Conservation (phyloP, 352 stramenopile species). For the Pythium sp. region DNA sequence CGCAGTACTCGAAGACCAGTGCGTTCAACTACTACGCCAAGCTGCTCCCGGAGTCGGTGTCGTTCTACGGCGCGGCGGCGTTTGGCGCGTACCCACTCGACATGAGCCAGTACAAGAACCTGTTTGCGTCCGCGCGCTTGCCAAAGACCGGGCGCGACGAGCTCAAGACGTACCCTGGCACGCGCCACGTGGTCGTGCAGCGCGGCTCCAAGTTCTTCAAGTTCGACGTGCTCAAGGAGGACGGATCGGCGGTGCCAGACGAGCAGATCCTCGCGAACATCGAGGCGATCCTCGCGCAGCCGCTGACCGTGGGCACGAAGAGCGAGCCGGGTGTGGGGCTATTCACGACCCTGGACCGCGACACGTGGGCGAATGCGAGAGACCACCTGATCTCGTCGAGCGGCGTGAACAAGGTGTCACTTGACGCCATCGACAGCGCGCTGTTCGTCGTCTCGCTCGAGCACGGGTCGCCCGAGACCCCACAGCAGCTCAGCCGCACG, state of each 20-base stretch:
- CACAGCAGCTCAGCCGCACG: conserved; percentile 61
- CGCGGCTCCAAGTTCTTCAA: conserved; percentile 83
- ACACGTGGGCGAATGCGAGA: conserved; percentile 75
- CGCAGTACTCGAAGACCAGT: conserved; percentile 66
- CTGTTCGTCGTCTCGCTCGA: conserved; percentile 85
- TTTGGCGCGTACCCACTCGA: conserved; percentile 87
- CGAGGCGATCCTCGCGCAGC: conserved; percentile 75
- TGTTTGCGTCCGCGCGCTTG: conserved; percentile 83
- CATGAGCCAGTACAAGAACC: conserved; percentile 91
- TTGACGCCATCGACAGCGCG: conserved; percentile 84
- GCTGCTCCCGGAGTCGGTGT: conserved; percentile 76
- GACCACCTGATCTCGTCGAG: conserved; percentile 49
- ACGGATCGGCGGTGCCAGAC: conserved; percentile 57
- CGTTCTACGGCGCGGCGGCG: conserved; percentile 86
- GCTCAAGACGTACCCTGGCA: conserved; percentile 53
- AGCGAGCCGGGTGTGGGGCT: conserved; percentile 60
- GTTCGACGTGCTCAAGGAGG: conserved; percentile 78
- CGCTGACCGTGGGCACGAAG: conserved; percentile 34
- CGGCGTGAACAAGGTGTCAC: conserved; percentile 57
- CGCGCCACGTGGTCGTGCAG: conserved; percentile 87
- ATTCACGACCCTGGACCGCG: conserved; percentile 81
- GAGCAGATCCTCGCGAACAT: conserved; percentile 84
- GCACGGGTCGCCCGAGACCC: conserved; percentile 50
- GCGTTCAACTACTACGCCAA: conserved; percentile 83
- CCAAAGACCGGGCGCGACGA: conserved; percentile 64